Percentiles rank a stretch among this genome's conserved stretches.
Conservation (phyloP, 805 yeast species). For the Schwanniomyces yamadae region DNA sequence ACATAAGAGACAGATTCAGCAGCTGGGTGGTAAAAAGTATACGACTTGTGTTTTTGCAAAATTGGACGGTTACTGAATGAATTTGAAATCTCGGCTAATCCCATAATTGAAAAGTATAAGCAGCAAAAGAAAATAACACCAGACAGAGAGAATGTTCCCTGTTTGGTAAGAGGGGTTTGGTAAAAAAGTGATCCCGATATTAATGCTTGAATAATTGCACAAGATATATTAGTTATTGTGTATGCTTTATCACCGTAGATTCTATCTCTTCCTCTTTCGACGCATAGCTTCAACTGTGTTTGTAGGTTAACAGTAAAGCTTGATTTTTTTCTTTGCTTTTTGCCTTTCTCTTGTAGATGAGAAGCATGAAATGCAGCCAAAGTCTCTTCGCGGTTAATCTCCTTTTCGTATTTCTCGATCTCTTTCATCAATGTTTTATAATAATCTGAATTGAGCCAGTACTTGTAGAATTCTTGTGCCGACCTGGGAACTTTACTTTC, state of each 20-base stretch:
- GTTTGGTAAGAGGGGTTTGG: slow-evolving; percentile 44
- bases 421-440: slow-evolving; percentile 14
- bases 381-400: neutral
- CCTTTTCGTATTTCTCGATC: slow-evolving; percentile 20
- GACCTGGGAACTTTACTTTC: slow-evolving; percentile 28
- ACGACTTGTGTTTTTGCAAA: slow-evolving; percentile 57
- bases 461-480: slow-evolving; percentile 25
- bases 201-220: slow-evolving; percentile 54
- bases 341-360: slow-evolving; percentile 1
- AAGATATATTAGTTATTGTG: slow-evolving; percentile 39
- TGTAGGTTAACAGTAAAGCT: slow-evolving; percentile 1
- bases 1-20: slow-evolving; percentile 66
- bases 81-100: slow-evolving; percentile 54
- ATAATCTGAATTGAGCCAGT: slow-evolving; percentile 38
- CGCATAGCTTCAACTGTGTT: neutral
- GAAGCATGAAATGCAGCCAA: neutral
- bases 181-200: slow-evolving; percentile 58
- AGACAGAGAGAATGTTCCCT: slow-evolving; percentile 53
- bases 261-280: slow-evolving; percentile 47
- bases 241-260: slow-evolving; percentile 50
- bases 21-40: slow-evolving; percentile 57
- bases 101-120: slow-evolving; percentile 60
- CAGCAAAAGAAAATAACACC: slow-evolving; percentile 69
- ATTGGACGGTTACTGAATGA: slow-evolving; percentile 39
- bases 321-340: neutral